These are phyloP conservation scores for Wickerhamomyces xylosicus DNA, from an alignment of 805 yeast species.

Conservation along the genomic window DNA sequence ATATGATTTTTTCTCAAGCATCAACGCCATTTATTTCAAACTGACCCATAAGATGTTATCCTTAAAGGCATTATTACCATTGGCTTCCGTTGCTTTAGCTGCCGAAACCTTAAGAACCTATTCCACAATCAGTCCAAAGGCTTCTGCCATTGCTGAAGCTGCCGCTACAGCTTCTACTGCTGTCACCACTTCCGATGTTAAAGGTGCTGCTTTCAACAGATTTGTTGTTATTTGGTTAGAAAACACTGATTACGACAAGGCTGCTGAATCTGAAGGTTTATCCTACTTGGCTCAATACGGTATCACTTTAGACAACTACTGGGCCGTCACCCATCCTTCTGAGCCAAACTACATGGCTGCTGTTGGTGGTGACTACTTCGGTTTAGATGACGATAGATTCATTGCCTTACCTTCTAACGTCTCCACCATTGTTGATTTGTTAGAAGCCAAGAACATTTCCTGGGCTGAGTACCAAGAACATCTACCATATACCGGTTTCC, in stretches of 20 bases:
- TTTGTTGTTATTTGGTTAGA: slow-evolving; percentile 37
- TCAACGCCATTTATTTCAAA: neutral
- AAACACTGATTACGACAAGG: slow-evolving; percentile 42
- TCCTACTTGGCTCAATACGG: slow-evolving; percentile 33
- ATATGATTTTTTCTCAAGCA: too few species aligned
- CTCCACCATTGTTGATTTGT: slow-evolving; percentile 36
- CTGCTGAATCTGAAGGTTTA: slow-evolving; percentile 33
- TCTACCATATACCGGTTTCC: slow-evolving; percentile 41
- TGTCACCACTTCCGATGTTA: slow-evolving; percentile 24
- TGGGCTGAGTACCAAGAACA: slow-evolving; percentile 48
- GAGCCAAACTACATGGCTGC: slow-evolving; percentile 37
- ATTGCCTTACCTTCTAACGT: slow-evolving; percentile 33
- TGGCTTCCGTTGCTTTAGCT: neutral
- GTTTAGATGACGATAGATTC: slow-evolving; percentile 35
- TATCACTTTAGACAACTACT: slow-evolving; percentile 37
- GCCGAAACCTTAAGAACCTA: slow-evolving; percentile 4
- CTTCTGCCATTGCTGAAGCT: slow-evolving; percentile 3
- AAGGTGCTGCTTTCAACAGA: slow-evolving; percentile 30
- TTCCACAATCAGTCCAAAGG: slow-evolving; percentile 5
- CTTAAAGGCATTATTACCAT: neutral
- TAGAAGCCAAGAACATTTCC: slow-evolving; percentile 29
- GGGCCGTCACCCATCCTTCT: slow-evolving; percentile 42
- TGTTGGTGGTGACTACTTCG: slow-evolving; percentile 41
- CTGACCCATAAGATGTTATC: neutral
- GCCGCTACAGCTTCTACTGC: slow-evolving; percentile 12